Evolutionary conservation across 306 rosid species (phyloP), one percentile per base, ranked within the genome.

Genomic region (Vachellia pachyceras): DNA sequence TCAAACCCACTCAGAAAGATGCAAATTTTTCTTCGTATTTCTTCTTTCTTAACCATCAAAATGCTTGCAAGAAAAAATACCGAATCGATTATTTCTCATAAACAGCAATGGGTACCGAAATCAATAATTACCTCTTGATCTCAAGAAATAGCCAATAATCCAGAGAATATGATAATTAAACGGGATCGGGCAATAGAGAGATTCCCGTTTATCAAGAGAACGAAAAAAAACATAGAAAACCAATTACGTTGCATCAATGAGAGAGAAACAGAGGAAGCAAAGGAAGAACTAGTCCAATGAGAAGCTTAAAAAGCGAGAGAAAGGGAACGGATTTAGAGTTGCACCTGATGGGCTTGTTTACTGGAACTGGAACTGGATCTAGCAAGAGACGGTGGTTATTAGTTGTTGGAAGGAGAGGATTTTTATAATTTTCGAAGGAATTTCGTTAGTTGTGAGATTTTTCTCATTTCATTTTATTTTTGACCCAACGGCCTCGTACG

Each of bases 41-140:
- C 5, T 5, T 44, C 46, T 70, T 70, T 71, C 75, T 45, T 29
- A 42, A 54, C 41, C 47, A 46, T 57, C 72, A 29, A 72, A 49
- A 35, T 11, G 10, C 64, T 33, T 49, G 15, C 49, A 57, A 22
- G 74, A 64, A 8, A 65, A 6, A 55, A 60, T 39, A 22, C 14
- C 22, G 13, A 44, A 42, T 69, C 8, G 55, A 69, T 14, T 3
- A 42, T 39, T 23, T 75, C 55, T 42, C n/a, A 14, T 69, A 50
- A 46, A 22, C 17, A 35, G 23, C 23, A 3, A 22, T 1, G 13
- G 54, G 45, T 11, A 20, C 23, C 20, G 52, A 46, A 81, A 81
- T 64, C 67, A 58, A 58, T 5, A 58, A 83, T 79, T 25, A 41
- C 42, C 42, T 36, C 46, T 60, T 77, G 82, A 89, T 85, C 88